Percentiles rank a stretch among this genome's conserved stretches.
These are phyloP conservation scores for Phylloporus arenicola DNA, from an alignment of 768 basidiomycete genomes.

Conservation along the genomic window DNA sequence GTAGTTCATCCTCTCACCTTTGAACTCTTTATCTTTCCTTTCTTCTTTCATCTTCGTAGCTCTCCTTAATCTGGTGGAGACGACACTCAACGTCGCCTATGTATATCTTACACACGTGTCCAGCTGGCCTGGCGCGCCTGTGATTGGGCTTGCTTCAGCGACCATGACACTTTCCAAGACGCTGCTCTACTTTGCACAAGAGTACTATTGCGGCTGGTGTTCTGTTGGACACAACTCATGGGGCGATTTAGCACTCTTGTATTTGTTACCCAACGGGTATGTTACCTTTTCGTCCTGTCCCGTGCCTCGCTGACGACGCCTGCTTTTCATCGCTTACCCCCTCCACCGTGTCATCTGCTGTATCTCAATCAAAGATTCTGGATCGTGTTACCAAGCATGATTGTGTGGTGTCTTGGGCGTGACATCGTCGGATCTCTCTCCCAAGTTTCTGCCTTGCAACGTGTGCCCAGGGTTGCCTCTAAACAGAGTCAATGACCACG, in stretches of 20 bases:
- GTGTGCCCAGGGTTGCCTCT: conserved; percentile 23
- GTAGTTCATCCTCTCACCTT: conserved; percentile 12
- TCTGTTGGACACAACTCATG: conserved; percentile 67
- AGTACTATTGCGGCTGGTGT: conserved; percentile 73
- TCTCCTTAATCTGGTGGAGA: conserved; percentile 74
- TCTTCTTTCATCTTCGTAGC: conserved; percentile 38
- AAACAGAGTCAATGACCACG: conserved; percentile 25
- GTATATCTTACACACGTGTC: conserved; percentile 67
- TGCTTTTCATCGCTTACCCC: not conserved
- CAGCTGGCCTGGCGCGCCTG: conserved; percentile 57
- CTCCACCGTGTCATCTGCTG: not conserved
- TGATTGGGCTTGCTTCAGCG: conserved; percentile 68
- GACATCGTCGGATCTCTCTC: conserved; percentile 50
- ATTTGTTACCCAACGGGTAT: conserved; percentile 77
- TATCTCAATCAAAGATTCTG: conserved; percentile 50
- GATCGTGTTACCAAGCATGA: conserved; percentile 65
- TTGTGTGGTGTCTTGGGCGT: conserved; percentile 53
- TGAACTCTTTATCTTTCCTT: not conserved
- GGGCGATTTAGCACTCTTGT: conserved; percentile 49
- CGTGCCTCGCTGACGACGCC: conserved; percentile 3
- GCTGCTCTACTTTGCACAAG: conserved; percentile 73
- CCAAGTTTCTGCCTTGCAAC: conserved; percentile 17
- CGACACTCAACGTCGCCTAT: conserved; percentile 65
- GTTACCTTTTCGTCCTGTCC: conserved; percentile 17
- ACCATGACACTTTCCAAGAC: conserved; percentile 87